Evolutionary conservation across 768 basidiomycete genomes (phyloP), one percentile per base, ranked within the genome.

Genomic region (Psilocybe sp.): DNA sequence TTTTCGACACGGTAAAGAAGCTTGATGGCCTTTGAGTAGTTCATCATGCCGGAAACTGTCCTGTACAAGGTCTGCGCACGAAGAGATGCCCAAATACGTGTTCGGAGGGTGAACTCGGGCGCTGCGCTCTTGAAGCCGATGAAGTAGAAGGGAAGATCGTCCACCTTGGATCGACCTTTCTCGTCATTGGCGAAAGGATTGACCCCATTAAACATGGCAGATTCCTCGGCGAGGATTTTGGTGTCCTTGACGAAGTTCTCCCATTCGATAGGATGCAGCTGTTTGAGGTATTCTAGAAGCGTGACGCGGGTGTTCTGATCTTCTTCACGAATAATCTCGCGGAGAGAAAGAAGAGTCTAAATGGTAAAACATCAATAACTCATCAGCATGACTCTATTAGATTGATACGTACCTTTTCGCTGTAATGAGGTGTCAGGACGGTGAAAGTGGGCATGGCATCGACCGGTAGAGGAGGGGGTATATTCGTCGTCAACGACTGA

Each of bases 371-470:
- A 50, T 16, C 34, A 46, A 34, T 44, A 48, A 46, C 44, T 55
- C 40, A 58, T 45, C 50, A 2, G 3, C 33, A 34, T 10, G n/a
- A 42, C 5, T 14, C 5, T 20, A 38, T 20, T 50, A 45, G 31
- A 48, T 16, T 18, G 33, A 52, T 20, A 54, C 76, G 9, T 39
- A 87, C 87, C 83, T 99, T 99, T 70, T 99, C 97, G 52, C 89
- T 97, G 68, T 99, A 99, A 70, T 99, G 97, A 12, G 97, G 97
- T 0, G 94, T 97, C 47, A 99, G 74, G 18, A 99, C 95, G 40
- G 97, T 98, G 77, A 99, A 99, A 0, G 96, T 98, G 2, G 97
- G 97, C 97, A 99, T 98, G n/a, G 94, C 91, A 66, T 98, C 95
- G 38, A 99, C 92, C 12, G 95, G 93, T 32, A 98, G 70, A 7